These are phyloP conservation scores for Microdochium paspali DNA, from an alignment of 2,329 filamentous ascomycete species.

Conservation along the genomic window DNA sequence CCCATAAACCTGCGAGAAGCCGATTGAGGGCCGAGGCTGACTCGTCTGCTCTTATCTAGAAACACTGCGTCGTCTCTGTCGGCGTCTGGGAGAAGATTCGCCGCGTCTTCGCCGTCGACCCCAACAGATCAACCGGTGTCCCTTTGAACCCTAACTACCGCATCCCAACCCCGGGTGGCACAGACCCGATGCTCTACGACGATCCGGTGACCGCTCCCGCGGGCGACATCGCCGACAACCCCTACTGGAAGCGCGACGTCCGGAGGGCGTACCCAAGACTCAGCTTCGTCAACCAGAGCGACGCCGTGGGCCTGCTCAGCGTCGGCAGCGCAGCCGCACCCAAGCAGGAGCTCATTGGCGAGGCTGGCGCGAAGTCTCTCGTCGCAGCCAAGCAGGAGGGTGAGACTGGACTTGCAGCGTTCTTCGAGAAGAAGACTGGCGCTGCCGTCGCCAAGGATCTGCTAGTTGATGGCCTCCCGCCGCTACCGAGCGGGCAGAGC, in stretches of 20 bases:
- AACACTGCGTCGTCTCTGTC: constrained; percentile 87
- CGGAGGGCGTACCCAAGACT: constrained; percentile 74
- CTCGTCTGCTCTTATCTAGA: constrained; percentile 42
- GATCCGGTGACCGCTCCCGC: constrained; percentile 80
- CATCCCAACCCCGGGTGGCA: constrained; percentile 68
- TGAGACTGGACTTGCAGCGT: constrained; percentile 61
- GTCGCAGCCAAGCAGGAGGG: constrained; percentile 69
- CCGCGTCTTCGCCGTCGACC: constrained; percentile 68
- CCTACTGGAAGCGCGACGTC: constrained; percentile 91
- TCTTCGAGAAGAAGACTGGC: constrained; percentile 55
- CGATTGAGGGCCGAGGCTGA: not conserved
- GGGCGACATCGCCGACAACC: constrained; percentile 80
- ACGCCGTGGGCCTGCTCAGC: constrained; percentile 75
- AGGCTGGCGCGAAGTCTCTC: constrained; percentile 58
- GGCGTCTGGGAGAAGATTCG: constrained; percentile 85
- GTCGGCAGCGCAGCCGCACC: constrained; percentile 76
- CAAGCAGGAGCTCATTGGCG: constrained; percentile 74
- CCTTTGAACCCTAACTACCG: constrained; percentile 91
- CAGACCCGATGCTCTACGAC: constrained; percentile 63
- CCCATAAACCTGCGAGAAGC: no score
- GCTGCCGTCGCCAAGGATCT: constrained; percentile 44
- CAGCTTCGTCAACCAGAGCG: constrained; percentile 72
- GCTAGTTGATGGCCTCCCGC: constrained; percentile 72
- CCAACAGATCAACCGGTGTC: constrained; percentile 81
- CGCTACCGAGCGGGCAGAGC: constrained; percentile 67